phyloP scores from a whole-genome alignment of 2,329 filamentous ascomycete genomes.

The Beauveria medogensis region DNA sequence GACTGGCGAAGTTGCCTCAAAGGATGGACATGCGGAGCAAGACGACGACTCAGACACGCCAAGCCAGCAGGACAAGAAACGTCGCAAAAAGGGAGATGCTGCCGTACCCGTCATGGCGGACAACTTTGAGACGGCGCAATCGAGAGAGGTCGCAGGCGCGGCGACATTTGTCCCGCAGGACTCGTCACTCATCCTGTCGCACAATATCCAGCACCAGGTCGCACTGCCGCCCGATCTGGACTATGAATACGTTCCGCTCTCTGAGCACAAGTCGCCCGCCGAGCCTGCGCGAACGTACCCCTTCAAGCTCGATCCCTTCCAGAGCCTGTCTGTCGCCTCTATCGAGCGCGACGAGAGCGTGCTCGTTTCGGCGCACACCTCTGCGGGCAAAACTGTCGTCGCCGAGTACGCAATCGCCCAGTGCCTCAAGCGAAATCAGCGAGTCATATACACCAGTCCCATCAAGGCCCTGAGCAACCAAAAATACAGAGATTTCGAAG shows the following conservation, averaged over 20 bases:
- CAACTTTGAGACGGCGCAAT: conserved; percentile 89
- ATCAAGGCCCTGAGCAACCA: conserved; percentile 99
- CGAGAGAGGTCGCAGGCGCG: conserved; percentile 77
- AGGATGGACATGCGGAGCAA: conserved; percentile 26
- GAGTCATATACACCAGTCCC: conserved; percentile 97
- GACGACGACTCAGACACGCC: conserved; percentile 35
- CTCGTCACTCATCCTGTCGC: conserved; percentile 72
- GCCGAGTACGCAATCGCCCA: conserved; percentile 98
- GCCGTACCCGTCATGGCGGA: conserved; percentile 77
- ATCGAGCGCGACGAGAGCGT: conserved; percentile 97
- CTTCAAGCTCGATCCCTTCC: conserved; percentile 95
- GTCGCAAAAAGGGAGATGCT: conserved; percentile 55
- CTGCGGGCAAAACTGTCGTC: conserved; percentile 95
- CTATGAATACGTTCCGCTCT: conserved; percentile 92
- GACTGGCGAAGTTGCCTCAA: conserved; percentile 30
- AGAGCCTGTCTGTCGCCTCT: conserved; percentile 86
- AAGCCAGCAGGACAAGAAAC: conserved; percentile 52
- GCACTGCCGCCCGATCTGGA: conserved; percentile 87
- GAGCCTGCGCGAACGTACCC: conserved; percentile 76
- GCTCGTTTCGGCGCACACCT: conserved; percentile 92
- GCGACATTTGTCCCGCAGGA: conserved; percentile 60
- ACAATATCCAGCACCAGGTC: conserved; percentile 98
- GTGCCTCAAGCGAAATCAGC: conserved; percentile 92
- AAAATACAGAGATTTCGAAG: conserved; percentile 94
- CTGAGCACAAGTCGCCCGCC: conserved; percentile 82